A percentile compares a stretch with the other conserved stretches of the same genome.
phyloP scores from a whole-genome alignment of 345 rosid genomes.

The Eucalyptus lansdowneana region DNA sequence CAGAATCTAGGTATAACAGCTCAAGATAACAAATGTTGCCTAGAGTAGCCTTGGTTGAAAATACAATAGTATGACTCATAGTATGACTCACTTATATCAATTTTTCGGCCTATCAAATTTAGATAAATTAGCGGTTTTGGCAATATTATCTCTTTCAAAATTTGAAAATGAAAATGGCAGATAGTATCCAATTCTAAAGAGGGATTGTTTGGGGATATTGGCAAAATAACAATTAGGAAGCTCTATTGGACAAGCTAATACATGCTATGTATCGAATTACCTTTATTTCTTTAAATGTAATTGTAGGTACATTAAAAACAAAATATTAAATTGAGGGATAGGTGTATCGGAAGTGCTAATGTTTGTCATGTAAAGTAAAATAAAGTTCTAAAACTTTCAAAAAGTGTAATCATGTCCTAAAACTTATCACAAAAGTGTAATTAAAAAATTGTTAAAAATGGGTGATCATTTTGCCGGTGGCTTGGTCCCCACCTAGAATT shows the following conservation, averaged over 20 bases:
- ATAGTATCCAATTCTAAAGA: neutral
- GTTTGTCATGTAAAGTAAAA: no score
- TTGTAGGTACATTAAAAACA: neutral
- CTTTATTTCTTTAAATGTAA: neutral
- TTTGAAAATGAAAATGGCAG: neutral
- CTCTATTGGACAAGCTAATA: neutral
- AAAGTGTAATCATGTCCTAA: no score
- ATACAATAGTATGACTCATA: neutral
- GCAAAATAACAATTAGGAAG: neutral
- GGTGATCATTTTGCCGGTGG: neutral
- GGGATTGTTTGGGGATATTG: neutral
- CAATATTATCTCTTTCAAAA: neutral
- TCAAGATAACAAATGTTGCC: neutral
- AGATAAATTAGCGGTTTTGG: neutral
- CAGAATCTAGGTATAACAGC: neutral
- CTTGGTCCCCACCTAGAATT: neutral
- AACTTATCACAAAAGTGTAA: neutral
- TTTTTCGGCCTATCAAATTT: neutral
- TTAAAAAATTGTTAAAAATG: no score
- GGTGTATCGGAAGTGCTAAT: accelerated
- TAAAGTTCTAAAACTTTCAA: no score
- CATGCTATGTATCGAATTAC: neutral
- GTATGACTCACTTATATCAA: neutral
- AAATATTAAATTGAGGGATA: neutral
- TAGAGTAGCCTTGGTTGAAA: neutral